Percentiles rank a stretch among this genome's conserved stretches.
These are phyloP conservation scores for Jacaranda mimosifolia DNA, from an alignment of 257 asterid genomes.

Conservation along the genomic window DNA sequence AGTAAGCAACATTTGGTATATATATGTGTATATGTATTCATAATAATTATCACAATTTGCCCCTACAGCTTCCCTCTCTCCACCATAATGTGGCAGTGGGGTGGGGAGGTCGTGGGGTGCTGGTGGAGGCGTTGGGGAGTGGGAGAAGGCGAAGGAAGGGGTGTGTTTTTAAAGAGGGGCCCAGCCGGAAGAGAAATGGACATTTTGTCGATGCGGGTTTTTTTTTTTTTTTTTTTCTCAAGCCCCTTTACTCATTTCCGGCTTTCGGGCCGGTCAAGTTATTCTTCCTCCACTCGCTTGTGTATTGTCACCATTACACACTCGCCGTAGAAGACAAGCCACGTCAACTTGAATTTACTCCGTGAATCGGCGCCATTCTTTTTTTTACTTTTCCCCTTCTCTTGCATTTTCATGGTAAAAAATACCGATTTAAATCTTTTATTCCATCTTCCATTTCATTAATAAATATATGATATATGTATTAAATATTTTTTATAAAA, in stretches of 20 bases:
- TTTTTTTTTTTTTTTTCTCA: slow-evolving; percentile 26
- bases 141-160: slow-evolving; percentile 49
- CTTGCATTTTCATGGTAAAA: too few relatives aligned
- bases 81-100: slow-evolving; percentile 37
- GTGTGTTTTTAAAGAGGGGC: slow-evolving; percentile 43
- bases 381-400: too few relatives aligned
- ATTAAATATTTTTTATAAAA: too few relatives aligned
- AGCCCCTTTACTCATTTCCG: slow-evolving; percentile 20
- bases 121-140: slow-evolving; percentile 49
- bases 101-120: slow-evolving; percentile 51
- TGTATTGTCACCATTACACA: neutral
- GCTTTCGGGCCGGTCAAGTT: slow-evolving; percentile 47
- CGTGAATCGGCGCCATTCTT: too few relatives aligned
- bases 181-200: slow-evolving; percentile 46
- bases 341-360: slow-evolving; percentile 29
- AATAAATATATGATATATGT: too few relatives aligned
- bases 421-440: too few relatives aligned
- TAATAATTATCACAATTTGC: slow-evolving; percentile 25
- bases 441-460: too few relatives aligned
- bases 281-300: slow-evolving; percentile 32
- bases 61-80: slow-evolving; percentile 32
- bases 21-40: slow-evolving; percentile 18
- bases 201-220: slow-evolving; percentile 41
- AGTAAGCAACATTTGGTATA: slow-evolving; percentile 4
- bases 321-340: slow-evolving; percentile 39